Evolutionary conservation across 208 protist species (phyloP).

Genomic region (Trypanosoma mega): DNA sequence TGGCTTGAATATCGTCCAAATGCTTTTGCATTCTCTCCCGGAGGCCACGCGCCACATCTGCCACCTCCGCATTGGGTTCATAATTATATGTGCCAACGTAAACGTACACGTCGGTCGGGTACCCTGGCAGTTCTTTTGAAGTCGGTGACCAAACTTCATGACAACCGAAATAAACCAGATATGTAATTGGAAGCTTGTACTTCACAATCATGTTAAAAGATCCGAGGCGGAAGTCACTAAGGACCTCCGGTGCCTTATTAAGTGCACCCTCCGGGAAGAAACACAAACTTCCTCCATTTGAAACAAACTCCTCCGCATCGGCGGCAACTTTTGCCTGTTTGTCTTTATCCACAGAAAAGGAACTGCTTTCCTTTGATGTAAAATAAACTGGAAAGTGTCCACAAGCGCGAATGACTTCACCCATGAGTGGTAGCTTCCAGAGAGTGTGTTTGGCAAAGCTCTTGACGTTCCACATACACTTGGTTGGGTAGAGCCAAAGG

Average conservation of each 20-base stretch:
- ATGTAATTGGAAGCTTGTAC: conserved; percentile 67
- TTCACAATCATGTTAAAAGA: conserved; percentile 72
- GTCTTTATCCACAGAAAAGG: conserved; percentile 77
- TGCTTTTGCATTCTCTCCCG: conserved; percentile 76
- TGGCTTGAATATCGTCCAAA: conserved; percentile 47
- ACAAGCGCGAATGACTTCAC: conserved; percentile 59
- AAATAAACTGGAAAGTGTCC: conserved; percentile 89
- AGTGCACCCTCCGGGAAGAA: conserved; percentile 87
- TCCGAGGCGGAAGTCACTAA: conserved; percentile 82
- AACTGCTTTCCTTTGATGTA: conserved; percentile 38
- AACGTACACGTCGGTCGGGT: conserved; percentile 74
- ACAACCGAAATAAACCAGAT: conserved; percentile 76
- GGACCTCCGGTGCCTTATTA: conserved; percentile 74
- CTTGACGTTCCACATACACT: conserved; percentile 53
- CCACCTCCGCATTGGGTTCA: conserved; percentile 39
- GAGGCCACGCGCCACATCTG: conserved; percentile 45
- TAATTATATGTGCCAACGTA: conserved; percentile 83
- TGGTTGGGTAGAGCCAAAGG: conserved; percentile 49
- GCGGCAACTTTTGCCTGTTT: conserved; percentile 73
- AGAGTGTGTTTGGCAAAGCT: conserved; percentile 77
- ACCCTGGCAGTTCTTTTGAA: conserved; percentile 60
- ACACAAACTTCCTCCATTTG: conserved; percentile 54
- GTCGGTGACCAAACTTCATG: conserved; percentile 74
- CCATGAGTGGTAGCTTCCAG: conserved; percentile 71
- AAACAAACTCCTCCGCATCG: conserved; percentile 58